Conservation (phyloP, 805 yeast species). For the Isabelozyma rhagii region DNA sequence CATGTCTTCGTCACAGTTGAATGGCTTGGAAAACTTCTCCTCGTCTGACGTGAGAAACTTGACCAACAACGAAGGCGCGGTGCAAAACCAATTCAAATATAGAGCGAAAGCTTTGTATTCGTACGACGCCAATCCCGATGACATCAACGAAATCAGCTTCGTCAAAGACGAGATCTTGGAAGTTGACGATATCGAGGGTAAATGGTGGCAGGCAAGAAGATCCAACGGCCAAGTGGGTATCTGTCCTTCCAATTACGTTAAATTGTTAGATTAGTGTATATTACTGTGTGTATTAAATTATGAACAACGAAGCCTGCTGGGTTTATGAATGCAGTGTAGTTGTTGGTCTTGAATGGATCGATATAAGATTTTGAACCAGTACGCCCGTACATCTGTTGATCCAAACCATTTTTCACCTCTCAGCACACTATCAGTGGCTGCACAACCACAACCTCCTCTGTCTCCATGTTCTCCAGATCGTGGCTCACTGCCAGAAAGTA, state of each 20-base stretch:
- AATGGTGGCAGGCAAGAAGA: conserved; percentile 98
- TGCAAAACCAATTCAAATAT: conserved; percentile 56
- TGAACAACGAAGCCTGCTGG: no score
- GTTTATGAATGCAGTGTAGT: background rate
- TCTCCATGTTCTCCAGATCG: background rate
- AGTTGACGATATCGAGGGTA: conserved; percentile 88
- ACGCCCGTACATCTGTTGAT: background rate
- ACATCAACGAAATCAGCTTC: conserved; percentile 88
- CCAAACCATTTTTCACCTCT: no score
- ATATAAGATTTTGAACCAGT: background rate
- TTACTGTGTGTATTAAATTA: no score
- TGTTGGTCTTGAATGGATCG: background rate
- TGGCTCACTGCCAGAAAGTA: background rate
- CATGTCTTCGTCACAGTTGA: conserved; percentile 54
- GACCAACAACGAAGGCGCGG: conserved; percentile 22
- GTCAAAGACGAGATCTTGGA: conserved; percentile 87
- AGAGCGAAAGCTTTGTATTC: conserved; percentile 83
- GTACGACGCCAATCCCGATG: conserved; percentile 88
- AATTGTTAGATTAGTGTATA: conserved; percentile 49
- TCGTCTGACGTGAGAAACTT: conserved; percentile 34
- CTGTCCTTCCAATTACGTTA: conserved; percentile 92
- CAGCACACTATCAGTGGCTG: no score
- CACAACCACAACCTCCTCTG: background rate
- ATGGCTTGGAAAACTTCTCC: conserved; percentile 58
- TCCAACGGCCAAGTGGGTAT: conserved; percentile 91